Conservation (phyloP, 2,329 filamentous ascomycete species). For the Biscogniauxia mediterranea region DNA sequence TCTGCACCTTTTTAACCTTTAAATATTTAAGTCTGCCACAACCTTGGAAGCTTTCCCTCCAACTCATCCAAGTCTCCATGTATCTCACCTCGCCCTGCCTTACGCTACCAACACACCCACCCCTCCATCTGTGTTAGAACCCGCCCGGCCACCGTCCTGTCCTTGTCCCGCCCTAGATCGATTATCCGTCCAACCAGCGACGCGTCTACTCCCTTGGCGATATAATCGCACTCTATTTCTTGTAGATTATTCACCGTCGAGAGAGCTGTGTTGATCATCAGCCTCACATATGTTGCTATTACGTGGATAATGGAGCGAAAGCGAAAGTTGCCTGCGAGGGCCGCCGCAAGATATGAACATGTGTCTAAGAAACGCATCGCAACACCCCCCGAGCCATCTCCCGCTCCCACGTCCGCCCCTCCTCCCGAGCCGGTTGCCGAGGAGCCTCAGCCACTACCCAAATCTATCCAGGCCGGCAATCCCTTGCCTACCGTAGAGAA, state of each 20-base stretch:
- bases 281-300: constrained; percentile 12
- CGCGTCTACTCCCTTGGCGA: neutral
- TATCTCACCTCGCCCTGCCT: neutral
- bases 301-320: constrained; percentile 58
- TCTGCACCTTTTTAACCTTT: neutral
- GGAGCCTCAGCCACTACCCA: constrained; percentile 50
- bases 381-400: constrained; percentile 53
- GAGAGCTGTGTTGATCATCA: neutral
- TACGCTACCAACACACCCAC: neutral
- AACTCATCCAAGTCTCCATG: neutral
- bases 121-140: no score
- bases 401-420: constrained; percentile 35
- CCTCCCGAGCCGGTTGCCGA: constrained; percentile 36
- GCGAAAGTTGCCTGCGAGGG: constrained; percentile 62
- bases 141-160: neutral
- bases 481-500: constrained; percentile 69
- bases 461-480: constrained; percentile 61
- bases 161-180: neutral
- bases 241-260: neutral
- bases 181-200: neutral
- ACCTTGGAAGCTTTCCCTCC: neutral
- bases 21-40: neutral
- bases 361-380: constrained; percentile 58
- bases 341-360: constrained; percentile 59
- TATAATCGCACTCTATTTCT: neutral